A percentile compares a stretch with the other conserved stretches of the same genome.
These are phyloP conservation scores for Myriosclerotinia scirpicola DNA, from an alignment of 2,329 filamentous ascomycete genomes.

Conservation along the genomic window DNA sequence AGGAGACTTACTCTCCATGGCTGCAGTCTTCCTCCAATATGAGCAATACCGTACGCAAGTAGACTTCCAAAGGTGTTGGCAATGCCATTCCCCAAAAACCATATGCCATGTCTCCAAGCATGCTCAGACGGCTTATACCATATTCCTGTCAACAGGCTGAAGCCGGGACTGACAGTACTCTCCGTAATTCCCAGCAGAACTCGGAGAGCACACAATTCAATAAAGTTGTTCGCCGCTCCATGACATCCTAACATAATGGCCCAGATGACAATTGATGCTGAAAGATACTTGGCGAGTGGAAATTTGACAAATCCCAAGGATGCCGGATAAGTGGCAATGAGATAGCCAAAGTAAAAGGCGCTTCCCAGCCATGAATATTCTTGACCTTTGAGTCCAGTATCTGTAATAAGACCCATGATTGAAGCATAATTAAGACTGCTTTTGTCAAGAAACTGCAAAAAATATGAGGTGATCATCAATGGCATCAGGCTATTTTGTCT, in stretches of 20 bases:
- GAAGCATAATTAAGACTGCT: slow-evolving; percentile 39
- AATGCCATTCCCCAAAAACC: slow-evolving; percentile 35
- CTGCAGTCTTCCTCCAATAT: slow-evolving; percentile 29
- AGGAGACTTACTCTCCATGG: slow-evolving; percentile 28
- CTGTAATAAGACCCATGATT: slow-evolving; percentile 49
- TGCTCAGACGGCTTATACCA: slow-evolving; percentile 33
- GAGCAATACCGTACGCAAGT: slow-evolving; percentile 41
- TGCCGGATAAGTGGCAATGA: slow-evolving; percentile 29
- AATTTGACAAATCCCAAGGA: slow-evolving; percentile 41
- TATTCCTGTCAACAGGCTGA: slow-evolving; percentile 41
- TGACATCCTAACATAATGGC: slow-evolving; percentile 48
- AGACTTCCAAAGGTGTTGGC: slow-evolving; percentile 40
- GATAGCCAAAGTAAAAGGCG: slow-evolving; percentile 47
- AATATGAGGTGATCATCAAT: slow-evolving; percentile 13
- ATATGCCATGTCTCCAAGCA: slow-evolving; percentile 23
- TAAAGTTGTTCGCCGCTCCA: slow-evolving; percentile 29
- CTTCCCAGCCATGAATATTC: slow-evolving; percentile 50
- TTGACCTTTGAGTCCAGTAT: slow-evolving; percentile 44
- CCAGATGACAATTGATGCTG: slow-evolving; percentile 62
- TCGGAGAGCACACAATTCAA: slow-evolving; percentile 31
- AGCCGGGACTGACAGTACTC: slow-evolving; percentile 39
- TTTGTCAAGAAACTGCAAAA: slow-evolving; percentile 21
- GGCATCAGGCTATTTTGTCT: slow-evolving; percentile 12
- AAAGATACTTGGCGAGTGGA: slow-evolving; percentile 57
- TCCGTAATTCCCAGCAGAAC: slow-evolving; percentile 38